Base-by-base conservation (phyloP, 306 rosid genomes). In the Morella rubra region DNA sequence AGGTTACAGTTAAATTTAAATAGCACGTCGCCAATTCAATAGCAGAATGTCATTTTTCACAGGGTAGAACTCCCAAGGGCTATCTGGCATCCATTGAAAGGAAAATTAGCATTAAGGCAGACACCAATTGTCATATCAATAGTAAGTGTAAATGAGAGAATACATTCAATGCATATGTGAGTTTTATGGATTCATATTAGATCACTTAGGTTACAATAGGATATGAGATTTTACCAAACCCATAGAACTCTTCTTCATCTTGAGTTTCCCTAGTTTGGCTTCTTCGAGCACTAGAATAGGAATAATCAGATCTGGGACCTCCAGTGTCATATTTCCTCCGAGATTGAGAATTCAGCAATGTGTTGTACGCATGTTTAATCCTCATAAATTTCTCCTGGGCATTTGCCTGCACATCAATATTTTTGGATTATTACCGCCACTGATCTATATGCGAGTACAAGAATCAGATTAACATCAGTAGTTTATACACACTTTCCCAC, bases 321-420 rank as follows among this genome's bases (percentile, higher is more conserved):
- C 88, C 87, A 74, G 89, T 81, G 76, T 86, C 96, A 73, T 89
- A 95, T 67, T 85, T 95, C 83, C 81, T 84, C 73, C 93, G 87
- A 22, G 97, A 86, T 80, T 80, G 88, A 54, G 97, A 95, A 84
- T 80, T 92, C 85, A 92, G 60, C 86, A 92, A 86, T 44, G 93
- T 87, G 71, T 86, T 90, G 81, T 95, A 95, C 27, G 99, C 97
- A 84, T 95, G 99, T 79, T 95, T 95, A 71, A 92, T 90, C 72
- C 96, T 87, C 97, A 95, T 83, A 80, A 95, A 95, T 67, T 88
- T 95, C 80, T 92, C 97, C 76, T 92, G 97, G 1, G 97, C 97
- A 78, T 90, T 92, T 7, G 82, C 84, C 97, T 95, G 90, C 56
- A 69, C 14, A 87, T 59, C 40, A 73, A 44, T 60, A 64, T 73